Evolutionary conservation across 257 asterid genomes (phyloP), one percentile per base, ranked within the genome.

Genomic region (Perilla frutescens): DNA sequence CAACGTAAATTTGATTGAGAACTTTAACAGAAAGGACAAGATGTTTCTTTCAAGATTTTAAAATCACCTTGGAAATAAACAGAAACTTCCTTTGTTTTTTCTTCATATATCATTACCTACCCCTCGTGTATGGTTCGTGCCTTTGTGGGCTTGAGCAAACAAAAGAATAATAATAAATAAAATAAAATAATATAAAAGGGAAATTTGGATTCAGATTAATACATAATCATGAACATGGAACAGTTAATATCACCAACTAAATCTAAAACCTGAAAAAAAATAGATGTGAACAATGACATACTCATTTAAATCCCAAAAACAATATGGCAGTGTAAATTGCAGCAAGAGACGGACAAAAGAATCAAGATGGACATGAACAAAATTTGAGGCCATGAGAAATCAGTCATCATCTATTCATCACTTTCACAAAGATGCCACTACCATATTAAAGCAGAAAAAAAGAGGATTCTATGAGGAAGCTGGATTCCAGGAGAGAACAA

Each of bases 371-470:
- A 15, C 32, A 15, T 39, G 51, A 62, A 41, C 14, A 44, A 26
- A 45, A 9, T 10, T 12, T 7, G 41, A 9, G 44, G 69, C 54
- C 55, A 15, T 8, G 14, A 62, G 15, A 63, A 15, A 43, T 11
- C 3, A 13, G 37, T 41, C 50, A 8, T 14, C 68, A 62, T 14
- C 47, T 34, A 58, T 1, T 1, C 39, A 64, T 44, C 70, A 45
- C 57, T 65, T 29, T 65, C 70, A 45, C 2, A 47, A 48, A 65
- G 70, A 65, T 45, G 56, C 43, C 14, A 5, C 67, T 1, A 15
- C 53, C 31, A 62, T 39, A 62, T 3, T 8, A 40, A 62, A 62
- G n/a, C 53, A 62, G 68, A 31, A 71, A 31, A 71, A 44, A 29
- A 57, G 47, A 55, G 11, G 66, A 70, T 54, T 15, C 65, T 41